Base-by-base conservation (phyloP, 2,329 filamentous ascomycete species). In the Sporothrix euskadiensis region DNA sequence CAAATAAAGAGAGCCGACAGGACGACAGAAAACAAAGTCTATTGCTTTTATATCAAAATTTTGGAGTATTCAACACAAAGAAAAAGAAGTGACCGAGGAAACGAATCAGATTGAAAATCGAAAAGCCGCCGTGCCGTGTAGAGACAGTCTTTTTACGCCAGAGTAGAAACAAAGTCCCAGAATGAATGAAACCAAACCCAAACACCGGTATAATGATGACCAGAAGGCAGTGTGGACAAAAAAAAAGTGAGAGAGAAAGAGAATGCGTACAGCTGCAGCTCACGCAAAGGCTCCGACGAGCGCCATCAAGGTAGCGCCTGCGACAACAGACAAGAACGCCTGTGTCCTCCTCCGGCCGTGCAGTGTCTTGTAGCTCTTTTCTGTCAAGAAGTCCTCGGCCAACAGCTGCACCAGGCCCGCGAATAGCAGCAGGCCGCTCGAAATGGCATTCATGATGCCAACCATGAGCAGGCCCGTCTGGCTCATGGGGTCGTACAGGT, bases 401-500 rank as follows among this genome's bases (percentile, higher is more conserved):
- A 97, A 85, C 26, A 97, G 85, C 82, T 97, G 93, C 4, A 97
- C 94, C 59, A 97, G 83, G 0, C 92, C 93, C 0, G 94, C 93
- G 79, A 95, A 97, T 3, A 97, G 84, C 39, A 97, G 82, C 69
- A 97, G 84, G 0, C 94, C 94, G 69, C 91, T 91, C 10, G 91
- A 94, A 70, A 97, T 91, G 54, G 92, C 93, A 78, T 97, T 97
- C 87, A 95, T 96, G 79, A 94, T 89, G 8, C 94, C 94, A 6
- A 97, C 93, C 83, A 95, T 91, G 35, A 97, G 83, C 66, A 97
- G 82, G 0, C 94, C 93, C 0, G 89, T 88, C 79, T 93, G 88
- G 78, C 91, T 93, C 77, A 88, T 87, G 1, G 94, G 93, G 76
- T 94, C 92, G 81, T 97, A 97, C 76, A 96, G 83, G 49, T 89